These are phyloP conservation scores for Tritrichomonas musculus DNA, from an alignment of 208 protist species.

Conservation along the genomic window DNA sequence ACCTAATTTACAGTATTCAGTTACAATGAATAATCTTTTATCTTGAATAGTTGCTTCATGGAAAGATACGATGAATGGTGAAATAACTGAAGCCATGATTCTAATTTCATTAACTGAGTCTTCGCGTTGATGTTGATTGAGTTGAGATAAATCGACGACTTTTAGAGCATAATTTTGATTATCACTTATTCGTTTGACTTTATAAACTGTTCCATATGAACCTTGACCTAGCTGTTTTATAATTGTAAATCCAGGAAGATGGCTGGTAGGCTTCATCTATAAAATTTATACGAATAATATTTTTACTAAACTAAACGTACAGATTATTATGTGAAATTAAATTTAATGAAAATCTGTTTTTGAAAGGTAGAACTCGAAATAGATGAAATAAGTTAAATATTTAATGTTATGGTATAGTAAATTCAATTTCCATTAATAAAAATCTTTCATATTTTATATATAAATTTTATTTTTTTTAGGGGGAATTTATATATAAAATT, in stretches of 20 bases:
- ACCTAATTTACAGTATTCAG: slow-evolving; percentile 51
- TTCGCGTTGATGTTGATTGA: slow-evolving; percentile 44
- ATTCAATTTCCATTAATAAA: too few relatives aligned
- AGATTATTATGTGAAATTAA: background rate
- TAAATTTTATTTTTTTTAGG: too few relatives aligned
- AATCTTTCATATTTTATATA: too few relatives aligned
- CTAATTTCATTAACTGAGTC: slow-evolving; percentile 63
- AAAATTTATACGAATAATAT: background rate
- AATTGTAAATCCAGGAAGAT: slow-evolving; percentile 3
- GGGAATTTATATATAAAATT: too few relatives aligned
- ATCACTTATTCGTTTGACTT: background rate
- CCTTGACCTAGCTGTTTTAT: slow-evolving; percentile 5
- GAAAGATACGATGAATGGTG: slow-evolving; percentile 54
- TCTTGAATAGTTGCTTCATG: slow-evolving; percentile 57
- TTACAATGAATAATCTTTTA: slow-evolving; percentile 59
- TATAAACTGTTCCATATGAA: slow-evolving; percentile 19
- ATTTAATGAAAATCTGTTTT: too few relatives aligned
- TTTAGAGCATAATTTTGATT: slow-evolving; percentile 40
- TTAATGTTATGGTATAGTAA: too few relatives aligned
- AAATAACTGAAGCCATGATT: slow-evolving; percentile 55
- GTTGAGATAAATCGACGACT: slow-evolving; percentile 40
- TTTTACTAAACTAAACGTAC: slow-evolving; percentile 12
- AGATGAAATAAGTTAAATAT: too few relatives aligned
- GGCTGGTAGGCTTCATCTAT: background rate
- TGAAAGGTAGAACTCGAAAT: too few relatives aligned